Base-by-base conservation (phyloP, 345 rosid species). In the Salix koriyanagi region DNA sequence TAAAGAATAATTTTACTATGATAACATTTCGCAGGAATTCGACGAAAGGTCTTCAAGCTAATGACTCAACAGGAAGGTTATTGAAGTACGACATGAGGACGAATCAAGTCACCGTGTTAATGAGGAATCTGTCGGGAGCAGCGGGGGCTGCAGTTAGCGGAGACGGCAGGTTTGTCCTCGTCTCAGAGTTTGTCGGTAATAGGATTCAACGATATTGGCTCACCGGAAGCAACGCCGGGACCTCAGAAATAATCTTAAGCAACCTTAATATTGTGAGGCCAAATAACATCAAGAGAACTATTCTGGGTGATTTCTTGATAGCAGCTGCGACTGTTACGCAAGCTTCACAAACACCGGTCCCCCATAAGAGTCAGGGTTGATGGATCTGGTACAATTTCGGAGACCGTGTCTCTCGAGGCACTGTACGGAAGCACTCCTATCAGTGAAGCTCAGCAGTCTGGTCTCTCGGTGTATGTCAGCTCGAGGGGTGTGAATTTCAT, bases 41-140 rank as follows among this genome's bases (percentile, higher is more conserved):
- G 2, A 28, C 67, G 36, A 25, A 64, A 64, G 36, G 44, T 3
- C n/a, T 39, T 21, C 2, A 2, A 1, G 50, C 52, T 1, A 54
- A 73, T 18, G 79, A 83, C 70, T 15, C 36, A 7, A 74, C 83
- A 0, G 79, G 83, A 30, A 77, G 79, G 61, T 73, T 83, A 42
- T 14, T 80, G 15, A 65, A 23, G 7, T 83, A 80, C 13, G 73
- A 80, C 32, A 34, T 69, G 0, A 21, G 21, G 16, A 80, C 79
- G n/a, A 44, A 23, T 36, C 66, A 60, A 16, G 36, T 65, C 67
- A 65, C 66, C 62, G 79, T 77, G 18, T 56, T 76, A 60, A 56
- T 42, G 16, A 34, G 82, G 4, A 42, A 54, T 6, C 80, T 81
- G 13, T 54, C 48, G 1, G 69, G 41, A 6, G 69, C 83, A 10